Evolutionary conservation across 2,329 filamentous ascomycete genomes (phyloP), one percentile per base, ranked within the genome.

Genomic region (Penicillium oxalicum): DNA sequence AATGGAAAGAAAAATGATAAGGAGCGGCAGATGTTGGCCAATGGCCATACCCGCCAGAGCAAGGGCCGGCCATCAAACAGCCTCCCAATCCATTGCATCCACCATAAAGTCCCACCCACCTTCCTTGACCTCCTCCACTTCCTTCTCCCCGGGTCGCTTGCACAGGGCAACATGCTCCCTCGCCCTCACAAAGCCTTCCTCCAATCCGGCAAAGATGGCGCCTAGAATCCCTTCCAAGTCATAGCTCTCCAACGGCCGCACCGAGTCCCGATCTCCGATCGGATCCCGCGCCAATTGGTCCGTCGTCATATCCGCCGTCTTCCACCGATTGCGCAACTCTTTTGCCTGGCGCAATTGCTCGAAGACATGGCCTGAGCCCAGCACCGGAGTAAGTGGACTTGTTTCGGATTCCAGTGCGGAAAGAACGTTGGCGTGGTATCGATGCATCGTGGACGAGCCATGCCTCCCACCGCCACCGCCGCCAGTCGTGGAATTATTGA

Each of bases 321-420:
- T 88, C 85, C 85, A 88, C 8, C 80, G 73, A 56, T 88, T 88
- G 1, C 85, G 73, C 48, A 87, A 74, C 54, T 86, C 83, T 62
- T 88, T 88, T 0, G 85, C 85, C 46, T 79, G 72, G 44, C 75
- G 74, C 4, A 89, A 72, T 45, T 84, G 79, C n/a, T 71, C 69
- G 9, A 76, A 72, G 4, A 83, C 80, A 2, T 77, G 73, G 0
- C 78, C 78, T 0, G 51, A 56, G 0, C 84, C 84, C 2, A 88
- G 66, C 0, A 77, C 73, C 0, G 53, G 60, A 41, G 81, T 71
- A 0, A 88, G 69, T 0, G 83, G 83, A 38, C 80, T 82, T 0
- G 64, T 64, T 5, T 71, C 64, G n/a, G 78, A 71, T 41, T 83
- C 78, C 0, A 88, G 71, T 0, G 82, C 77, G 12, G 74, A 71